These are phyloP conservation scores for Hibiscus mutabilis DNA, from an alignment of 345 rosid genomes.

Conservation along the genomic window DNA sequence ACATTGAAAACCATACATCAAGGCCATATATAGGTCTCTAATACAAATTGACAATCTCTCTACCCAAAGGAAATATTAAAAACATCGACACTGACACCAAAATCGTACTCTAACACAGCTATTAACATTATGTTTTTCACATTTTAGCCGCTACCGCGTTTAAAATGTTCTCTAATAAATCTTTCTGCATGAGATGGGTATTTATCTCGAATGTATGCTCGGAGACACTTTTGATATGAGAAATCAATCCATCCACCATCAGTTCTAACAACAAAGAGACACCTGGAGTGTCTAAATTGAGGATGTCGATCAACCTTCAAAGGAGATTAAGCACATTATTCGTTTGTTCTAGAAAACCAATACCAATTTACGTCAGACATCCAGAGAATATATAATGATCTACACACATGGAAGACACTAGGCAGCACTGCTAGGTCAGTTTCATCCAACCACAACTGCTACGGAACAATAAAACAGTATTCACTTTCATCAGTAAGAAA, in stretches of 20 bases:
- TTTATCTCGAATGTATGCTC: conserved; percentile 60
- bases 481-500: not conserved
- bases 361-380: not conserved
- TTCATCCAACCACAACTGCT: not conserved
- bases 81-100: not conserved
- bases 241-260: conserved; percentile 96
- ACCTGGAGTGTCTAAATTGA: conserved; percentile 68
- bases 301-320: conserved; percentile 90
- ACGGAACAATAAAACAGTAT: not conserved
- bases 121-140: not conserved
- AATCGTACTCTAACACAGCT: not conserved
- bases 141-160: conserved; percentile 47
- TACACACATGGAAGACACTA: not conserved
- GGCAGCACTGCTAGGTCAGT: not conserved
- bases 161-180: conserved; percentile 68
- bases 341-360: conserved; percentile 15
- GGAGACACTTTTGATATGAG: conserved; percentile 87
- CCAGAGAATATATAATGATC: not conserved
- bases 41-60: not conserved
- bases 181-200: conserved; percentile 72
- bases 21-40: no score
- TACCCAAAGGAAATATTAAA: not conserved
- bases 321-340: conserved; percentile 6
- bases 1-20: conserved; percentile 24
- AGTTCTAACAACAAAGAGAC: conserved; percentile 80